These are phyloP conservation scores for Neoboletus subvelutipes DNA, from an alignment of 768 basidiomycete genomes.

Conservation along the genomic window DNA sequence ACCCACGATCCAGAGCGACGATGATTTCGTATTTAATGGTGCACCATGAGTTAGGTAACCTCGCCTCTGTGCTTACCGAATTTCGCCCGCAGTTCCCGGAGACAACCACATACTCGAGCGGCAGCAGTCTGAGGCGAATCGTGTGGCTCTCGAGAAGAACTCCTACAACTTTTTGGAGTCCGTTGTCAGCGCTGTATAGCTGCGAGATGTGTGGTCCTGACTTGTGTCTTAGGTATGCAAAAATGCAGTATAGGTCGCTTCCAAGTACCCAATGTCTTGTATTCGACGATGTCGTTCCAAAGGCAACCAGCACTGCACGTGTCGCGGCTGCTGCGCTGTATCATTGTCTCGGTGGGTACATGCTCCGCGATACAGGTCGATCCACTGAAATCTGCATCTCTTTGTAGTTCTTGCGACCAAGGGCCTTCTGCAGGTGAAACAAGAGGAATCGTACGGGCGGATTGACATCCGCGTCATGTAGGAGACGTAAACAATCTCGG, in stretches of 20 bases:
- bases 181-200: slow-evolving; percentile 19
- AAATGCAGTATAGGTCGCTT: slow-evolving; percentile 68
- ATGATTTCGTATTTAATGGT: slow-evolving; percentile 72
- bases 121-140: slow-evolving; percentile 55
- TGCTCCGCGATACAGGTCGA: background rate
- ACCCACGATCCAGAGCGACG: slow-evolving; percentile 45
- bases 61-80: slow-evolving; percentile 15
- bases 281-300: slow-evolving; percentile 69
- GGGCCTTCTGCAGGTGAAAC: slow-evolving; percentile 59
- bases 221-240: slow-evolving; percentile 57
- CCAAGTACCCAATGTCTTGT: slow-evolving; percentile 48
- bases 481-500: background rate
- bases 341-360: slow-evolving; percentile 70
- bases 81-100: slow-evolving; percentile 26
- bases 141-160: slow-evolving; percentile 66
- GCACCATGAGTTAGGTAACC: slow-evolving; percentile 11
- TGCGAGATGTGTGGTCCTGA: slow-evolving; percentile 12
- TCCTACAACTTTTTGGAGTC: slow-evolving; percentile 82
- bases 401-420: slow-evolving; percentile 73
- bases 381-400: background rate
- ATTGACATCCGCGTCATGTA: slow-evolving; percentile 44
- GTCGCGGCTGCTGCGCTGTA: slow-evolving; percentile 84
- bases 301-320: slow-evolving; percentile 63
- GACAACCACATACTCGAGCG: slow-evolving; percentile 39
- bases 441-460: slow-evolving; percentile 57